A percentile compares a stretch with the other conserved stretches of the same genome.
Conservation (phyloP, 1,139 yeast genomes). For the Meyerozyma elateridarum region DNA sequence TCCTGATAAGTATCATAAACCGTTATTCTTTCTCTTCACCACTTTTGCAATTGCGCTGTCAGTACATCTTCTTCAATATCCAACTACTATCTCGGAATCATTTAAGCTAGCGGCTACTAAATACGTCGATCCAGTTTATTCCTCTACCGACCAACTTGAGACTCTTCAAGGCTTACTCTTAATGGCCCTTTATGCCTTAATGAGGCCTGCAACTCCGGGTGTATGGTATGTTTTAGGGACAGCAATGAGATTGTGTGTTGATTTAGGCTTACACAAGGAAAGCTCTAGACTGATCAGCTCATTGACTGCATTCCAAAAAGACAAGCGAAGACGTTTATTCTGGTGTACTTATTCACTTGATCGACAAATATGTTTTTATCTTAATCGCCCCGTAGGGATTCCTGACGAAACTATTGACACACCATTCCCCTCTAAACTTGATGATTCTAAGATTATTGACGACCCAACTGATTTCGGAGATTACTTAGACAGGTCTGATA, state of each 20-base stretch:
- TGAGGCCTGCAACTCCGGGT: constrained; percentile 80
- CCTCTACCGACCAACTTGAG: constrained; percentile 59
- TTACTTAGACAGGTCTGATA: constrained; percentile 12
- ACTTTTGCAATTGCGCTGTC: constrained; percentile 81
- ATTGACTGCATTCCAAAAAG: constrained; percentile 53
- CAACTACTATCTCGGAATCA: constrained; percentile 64
- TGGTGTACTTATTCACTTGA: constrained; percentile 90
- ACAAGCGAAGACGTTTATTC: constrained; percentile 70
- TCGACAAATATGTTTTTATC: constrained; percentile 68
- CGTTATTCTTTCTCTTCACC: constrained; percentile 63
- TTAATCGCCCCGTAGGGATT: constrained; percentile 71
- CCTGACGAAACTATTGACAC: constrained; percentile 66
- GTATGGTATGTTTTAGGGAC: constrained; percentile 91
- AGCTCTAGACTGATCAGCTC: constrained; percentile 18
- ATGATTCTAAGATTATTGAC: constrained; percentile 58
- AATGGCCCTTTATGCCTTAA: constrained; percentile 62
- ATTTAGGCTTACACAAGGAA: constrained; percentile 76
- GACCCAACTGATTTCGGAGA: too few relatives aligned
- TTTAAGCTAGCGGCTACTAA: constrained; percentile 66
- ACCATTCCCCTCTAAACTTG: constrained; percentile 66
- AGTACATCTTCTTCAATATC: constrained; percentile 65
- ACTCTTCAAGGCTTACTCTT: constrained; percentile 68
- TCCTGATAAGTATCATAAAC: constrained; percentile 39
- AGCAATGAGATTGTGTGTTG: constrained; percentile 75
- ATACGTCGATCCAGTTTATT: constrained; percentile 55